These are phyloP conservation scores for Leptomonas pyrrhocoris DNA, from an alignment of 208 protist genomes.

Conservation along the genomic window DNA sequence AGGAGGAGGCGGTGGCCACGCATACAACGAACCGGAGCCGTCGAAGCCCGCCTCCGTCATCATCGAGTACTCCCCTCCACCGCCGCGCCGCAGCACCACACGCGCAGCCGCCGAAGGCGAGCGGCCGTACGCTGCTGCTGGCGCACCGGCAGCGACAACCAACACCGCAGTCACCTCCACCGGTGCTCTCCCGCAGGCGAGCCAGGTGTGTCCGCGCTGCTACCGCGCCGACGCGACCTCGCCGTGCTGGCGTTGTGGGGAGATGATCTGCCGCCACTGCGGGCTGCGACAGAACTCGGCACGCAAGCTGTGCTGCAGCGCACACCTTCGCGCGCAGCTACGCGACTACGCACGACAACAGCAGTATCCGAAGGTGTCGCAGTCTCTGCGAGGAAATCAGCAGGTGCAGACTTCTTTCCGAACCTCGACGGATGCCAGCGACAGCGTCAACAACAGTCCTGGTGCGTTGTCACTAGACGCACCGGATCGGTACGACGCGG, in stretches of 20 bases:
- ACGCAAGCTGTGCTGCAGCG: constrained; percentile 41
- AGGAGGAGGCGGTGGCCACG: constrained; percentile 2
- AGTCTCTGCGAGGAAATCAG: constrained; percentile 13
- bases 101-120: constrained; percentile 2
- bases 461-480: not conserved
- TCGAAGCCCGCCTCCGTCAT: not conserved
- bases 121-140: not conserved
- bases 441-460: not conserved
- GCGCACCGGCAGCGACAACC: not conserved
- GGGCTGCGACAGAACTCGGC: constrained; percentile 28
- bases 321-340: constrained; percentile 37
- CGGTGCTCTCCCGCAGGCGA: constrained; percentile 27
- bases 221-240: constrained; percentile 50
- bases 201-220: constrained; percentile 42
- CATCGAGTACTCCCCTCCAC: constrained; percentile 18
- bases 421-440: not conserved
- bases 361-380: not conserved
- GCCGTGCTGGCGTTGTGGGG: constrained; percentile 48
- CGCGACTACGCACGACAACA: constrained; percentile 9
- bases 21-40: constrained; percentile 35
- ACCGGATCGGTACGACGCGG: constrained; percentile 13
- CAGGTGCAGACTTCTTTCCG: constrained; percentile 33
- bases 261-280: constrained; percentile 63
- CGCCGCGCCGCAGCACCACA: constrained; percentile 25
- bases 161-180: not conserved